These are phyloP conservation scores for Thalassiosira oceanica DNA, from an alignment of 352 stramenopile genomes.

Conservation along the genomic window DNA sequence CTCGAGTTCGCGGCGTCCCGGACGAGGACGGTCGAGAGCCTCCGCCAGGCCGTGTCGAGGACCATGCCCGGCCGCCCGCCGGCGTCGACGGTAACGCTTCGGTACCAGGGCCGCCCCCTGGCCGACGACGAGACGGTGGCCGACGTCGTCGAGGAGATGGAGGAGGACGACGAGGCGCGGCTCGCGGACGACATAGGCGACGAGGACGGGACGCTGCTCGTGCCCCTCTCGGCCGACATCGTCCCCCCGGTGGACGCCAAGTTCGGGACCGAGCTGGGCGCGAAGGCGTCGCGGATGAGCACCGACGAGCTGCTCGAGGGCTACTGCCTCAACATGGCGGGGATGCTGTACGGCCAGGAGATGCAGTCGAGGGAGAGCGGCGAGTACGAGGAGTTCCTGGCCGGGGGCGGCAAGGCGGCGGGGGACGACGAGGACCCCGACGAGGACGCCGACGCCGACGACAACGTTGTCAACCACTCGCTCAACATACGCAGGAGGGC, in stretches of 20 bases:
- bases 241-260: slow-evolving; percentile 71
- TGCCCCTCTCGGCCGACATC: slow-evolving; percentile 59
- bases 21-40: slow-evolving; percentile 37
- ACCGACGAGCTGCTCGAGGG: slow-evolving; percentile 65
- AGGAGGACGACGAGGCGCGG: slow-evolving; percentile 8
- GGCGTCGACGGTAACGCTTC: slow-evolving; percentile 31
- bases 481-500: slow-evolving; percentile 54
- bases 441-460: background rate
- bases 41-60: slow-evolving; percentile 60
- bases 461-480: slow-evolving; percentile 11
- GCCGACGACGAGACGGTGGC: slow-evolving; percentile 54
- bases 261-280: slow-evolving; percentile 52
- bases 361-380: slow-evolving; percentile 23
- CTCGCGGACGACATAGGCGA: slow-evolving; percentile 53
- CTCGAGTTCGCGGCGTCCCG: slow-evolving; percentile 56
- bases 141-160: slow-evolving; percentile 51
- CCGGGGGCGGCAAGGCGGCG: slow-evolving; percentile 8
- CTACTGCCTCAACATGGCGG: slow-evolving; percentile 60
- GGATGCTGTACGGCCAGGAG: slow-evolving; percentile 25
- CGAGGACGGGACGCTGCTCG: slow-evolving; percentile 25
- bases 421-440: slow-evolving; percentile 9
- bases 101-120: slow-evolving; percentile 37
- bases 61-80: slow-evolving; percentile 54
- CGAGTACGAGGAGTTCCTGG: background rate
- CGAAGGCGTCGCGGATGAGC: slow-evolving; percentile 33